These are phyloP conservation scores for Xylona heveae DNA, from an alignment of 495 filamentous ascomycete genomes.

Conservation along the genomic window DNA sequence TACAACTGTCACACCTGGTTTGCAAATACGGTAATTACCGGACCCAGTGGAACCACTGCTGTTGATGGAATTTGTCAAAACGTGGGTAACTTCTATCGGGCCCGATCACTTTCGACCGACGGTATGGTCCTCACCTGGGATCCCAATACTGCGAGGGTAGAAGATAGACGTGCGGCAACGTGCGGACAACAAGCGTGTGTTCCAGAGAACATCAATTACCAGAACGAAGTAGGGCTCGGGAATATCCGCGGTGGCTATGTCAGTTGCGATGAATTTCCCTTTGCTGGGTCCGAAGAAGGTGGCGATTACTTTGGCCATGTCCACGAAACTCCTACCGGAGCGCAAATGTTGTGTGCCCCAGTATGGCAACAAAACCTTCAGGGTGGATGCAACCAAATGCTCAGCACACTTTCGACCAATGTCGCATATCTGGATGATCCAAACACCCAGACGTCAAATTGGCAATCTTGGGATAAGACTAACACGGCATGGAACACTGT, in stretches of 20 bases:
- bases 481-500: neutral
- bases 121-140: constrained; percentile 5
- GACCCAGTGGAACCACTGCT: no score
- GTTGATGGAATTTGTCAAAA: constrained; percentile 2
- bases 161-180: neutral
- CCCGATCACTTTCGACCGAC: neutral
- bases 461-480: neutral
- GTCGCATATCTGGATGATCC: constrained; percentile 3
- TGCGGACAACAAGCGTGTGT: constrained; percentile 2
- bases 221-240: neutral
- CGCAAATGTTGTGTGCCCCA: constrained; percentile 4
- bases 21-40: no score
- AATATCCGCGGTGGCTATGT: constrained; percentile 3
- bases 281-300: constrained; percentile 4
- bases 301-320: constrained; percentile 1
- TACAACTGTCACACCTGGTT: no score
- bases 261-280: constrained; percentile 6
- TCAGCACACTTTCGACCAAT: constrained; percentile 2
- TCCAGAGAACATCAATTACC: neutral
- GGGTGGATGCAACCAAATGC: constrained; percentile 5
- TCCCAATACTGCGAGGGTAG: neutral
- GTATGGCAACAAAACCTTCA: constrained; percentile 5
- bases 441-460: no score
- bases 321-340: neutral
- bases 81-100: constrained; percentile 1